Evolutionary conservation across 768 basidiomycete genomes (phyloP).

Genomic region (Leccinum imitatum): DNA sequence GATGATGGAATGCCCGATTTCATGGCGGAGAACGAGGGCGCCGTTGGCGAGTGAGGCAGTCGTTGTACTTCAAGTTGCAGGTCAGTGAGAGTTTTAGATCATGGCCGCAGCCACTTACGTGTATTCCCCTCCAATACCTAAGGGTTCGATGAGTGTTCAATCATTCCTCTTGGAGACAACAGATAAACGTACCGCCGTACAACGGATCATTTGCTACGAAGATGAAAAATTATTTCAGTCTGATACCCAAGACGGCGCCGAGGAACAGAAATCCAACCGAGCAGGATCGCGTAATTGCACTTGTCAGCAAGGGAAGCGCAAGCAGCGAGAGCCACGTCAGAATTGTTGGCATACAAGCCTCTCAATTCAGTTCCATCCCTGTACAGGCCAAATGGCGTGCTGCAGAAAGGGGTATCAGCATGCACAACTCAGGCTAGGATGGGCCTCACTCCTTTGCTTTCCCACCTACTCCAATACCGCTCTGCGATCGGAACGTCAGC

Average conservation of each 20-base stretch:
- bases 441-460: constrained; percentile 61
- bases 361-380: constrained; percentile 76
- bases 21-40: constrained; percentile 72
- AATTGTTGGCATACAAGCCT: constrained; percentile 68
- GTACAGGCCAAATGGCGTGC: constrained; percentile 75
- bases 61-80: constrained; percentile 51
- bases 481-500: constrained; percentile 36
- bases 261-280: constrained; percentile 46
- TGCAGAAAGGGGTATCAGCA: constrained; percentile 28
- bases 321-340: constrained; percentile 65
- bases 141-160: background rate
- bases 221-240: constrained; percentile 5
- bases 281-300: constrained; percentile 74
- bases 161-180: background rate
- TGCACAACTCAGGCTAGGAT: background rate
- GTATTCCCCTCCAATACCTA: constrained; percentile 76
- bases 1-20: constrained; percentile 79
- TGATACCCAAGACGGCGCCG: background rate
- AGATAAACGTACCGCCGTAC: constrained; percentile 59
- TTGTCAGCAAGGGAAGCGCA: constrained; percentile 60
- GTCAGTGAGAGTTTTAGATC: constrained; percentile 2
- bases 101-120: constrained; percentile 45
- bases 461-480: constrained; percentile 68
- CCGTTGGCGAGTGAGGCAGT: constrained; percentile 76
- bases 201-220: constrained; percentile 70